Evolutionary conservation across 768 basidiomycete genomes (phyloP).

Genomic region (Lentinula detonsa): DNA sequence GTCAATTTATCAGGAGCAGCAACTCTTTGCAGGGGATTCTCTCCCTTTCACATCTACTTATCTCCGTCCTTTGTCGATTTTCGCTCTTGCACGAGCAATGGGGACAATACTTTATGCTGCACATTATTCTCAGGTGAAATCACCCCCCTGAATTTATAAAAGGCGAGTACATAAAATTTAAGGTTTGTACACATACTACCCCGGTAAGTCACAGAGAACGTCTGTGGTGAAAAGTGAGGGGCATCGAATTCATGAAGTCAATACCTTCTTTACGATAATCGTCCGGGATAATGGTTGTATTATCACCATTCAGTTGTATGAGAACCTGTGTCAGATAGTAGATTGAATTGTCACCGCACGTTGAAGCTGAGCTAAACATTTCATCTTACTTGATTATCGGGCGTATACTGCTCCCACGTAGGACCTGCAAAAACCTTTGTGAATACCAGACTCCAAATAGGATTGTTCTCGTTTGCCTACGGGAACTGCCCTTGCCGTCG

Average conservation of each 20-base stretch:
- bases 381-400: neutral
- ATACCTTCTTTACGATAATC: conserved; percentile 21
- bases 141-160: too few species aligned
- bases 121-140: too few species aligned
- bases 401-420: conserved; percentile 8
- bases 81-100: too few species aligned
- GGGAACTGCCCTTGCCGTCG: conserved; percentile 18
- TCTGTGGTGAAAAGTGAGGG: conserved; percentile 20
- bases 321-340: conserved; percentile 10
- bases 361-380: neutral
- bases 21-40: too few species aligned
- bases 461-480: conserved; percentile 9
- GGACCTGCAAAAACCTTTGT: neutral
- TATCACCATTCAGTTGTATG: conserved; percentile 21
- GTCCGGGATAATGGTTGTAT: conserved; percentile 21
- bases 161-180: too few species aligned
- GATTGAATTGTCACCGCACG: neutral
- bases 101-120: too few species aligned
- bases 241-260: conserved; percentile 17
- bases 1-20: too few species aligned
- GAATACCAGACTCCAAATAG: too few species aligned
- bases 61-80: too few species aligned
- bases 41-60: too few species aligned
- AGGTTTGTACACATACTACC: too few species aligned
- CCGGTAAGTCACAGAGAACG: neutral